phyloP scores from a whole-genome alignment of 2,329 filamentous ascomycete species.

The Leptographium radiaticola region DNA sequence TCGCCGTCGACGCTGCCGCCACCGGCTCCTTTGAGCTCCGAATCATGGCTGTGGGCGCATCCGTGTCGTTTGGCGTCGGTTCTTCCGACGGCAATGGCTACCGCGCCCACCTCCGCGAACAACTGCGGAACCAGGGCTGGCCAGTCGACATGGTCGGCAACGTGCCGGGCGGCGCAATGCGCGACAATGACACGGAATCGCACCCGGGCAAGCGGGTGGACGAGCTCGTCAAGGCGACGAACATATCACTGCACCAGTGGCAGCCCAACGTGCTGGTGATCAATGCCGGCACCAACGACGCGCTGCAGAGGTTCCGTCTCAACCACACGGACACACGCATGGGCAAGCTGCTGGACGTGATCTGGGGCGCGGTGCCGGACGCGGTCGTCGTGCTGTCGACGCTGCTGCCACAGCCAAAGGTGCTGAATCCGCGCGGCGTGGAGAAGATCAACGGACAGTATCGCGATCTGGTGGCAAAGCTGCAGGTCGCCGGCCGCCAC shows the following conservation, averaged over 20 bases:
- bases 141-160: constrained; percentile 8
- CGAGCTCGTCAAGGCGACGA: constrained; percentile 2
- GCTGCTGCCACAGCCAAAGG: constrained; percentile 10
- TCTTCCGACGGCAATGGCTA: constrained; percentile 17
- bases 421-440: constrained; percentile 7
- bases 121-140: background rate
- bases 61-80: constrained; percentile 24
- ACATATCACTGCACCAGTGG: background rate
- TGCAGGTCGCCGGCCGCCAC: constrained; percentile 8
- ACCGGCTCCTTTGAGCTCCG: constrained; percentile 16
- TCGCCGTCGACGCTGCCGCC: no score
- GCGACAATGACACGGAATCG: constrained; percentile 5
- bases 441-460: constrained; percentile 11
- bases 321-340: constrained; percentile 9
- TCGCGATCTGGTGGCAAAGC: background rate
- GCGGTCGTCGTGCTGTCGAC: constrained; percentile 12
- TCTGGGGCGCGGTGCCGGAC: constrained; percentile 11
- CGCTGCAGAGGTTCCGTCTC: constrained; percentile 7
- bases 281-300: constrained; percentile 14
- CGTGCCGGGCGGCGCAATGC: background rate
- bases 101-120: constrained; percentile 5
- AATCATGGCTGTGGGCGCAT: constrained; percentile 30
- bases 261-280: constrained; percentile 13
- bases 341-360: constrained; percentile 9
- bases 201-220: constrained; percentile 3